Evolutionary conservation across 2,329 filamentous ascomycete genomes (phyloP), one percentile per base, ranked within the genome.

Genomic region (Colletotrichum sp.): DNA sequence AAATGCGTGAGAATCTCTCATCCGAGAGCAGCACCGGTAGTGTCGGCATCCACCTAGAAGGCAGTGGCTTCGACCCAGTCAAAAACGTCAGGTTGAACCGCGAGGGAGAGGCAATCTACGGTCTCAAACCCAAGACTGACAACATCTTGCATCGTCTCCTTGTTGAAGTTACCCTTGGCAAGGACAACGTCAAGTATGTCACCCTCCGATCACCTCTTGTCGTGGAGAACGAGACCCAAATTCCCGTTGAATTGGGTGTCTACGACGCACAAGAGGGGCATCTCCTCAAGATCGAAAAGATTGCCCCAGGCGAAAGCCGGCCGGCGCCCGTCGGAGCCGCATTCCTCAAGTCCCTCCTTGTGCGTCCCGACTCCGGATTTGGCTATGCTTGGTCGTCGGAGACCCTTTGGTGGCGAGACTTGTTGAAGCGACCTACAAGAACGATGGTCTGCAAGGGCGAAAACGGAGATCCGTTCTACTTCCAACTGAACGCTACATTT

Each of bases 111-210:
- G 93, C 93, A 63, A 85, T 99, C 26, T 99, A 98, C 86, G 95
- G 94, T 67, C 89, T 99, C 62, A 94, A 95, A 75, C 97, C 98
- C 4, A 95, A 96, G 83, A 94, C 95, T 77, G 94, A 98, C 81
- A 91, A 94, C 75, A 90, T 98, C 4, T 90, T 96, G 78, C 98
- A 99, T 83, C 94, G 96, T 26, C 90, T 99, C 21, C 92, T 99
- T 28, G 96, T 99, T 0, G 97, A 99, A 73, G 94, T 99, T 69
- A 95, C 92, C 69, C 90, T 99, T 28, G 97, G 96, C n/a, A 87
- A 92, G 1, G 96, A 99, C 87, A 99, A 99, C 81, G 95, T 99
- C 86, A 99, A 99, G 87, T 98, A 98, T 83, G 98, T 99, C 81
- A 99, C 96, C 2, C 93, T 99, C 81, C 92, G 97, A 30, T 99